Evolutionary conservation across 2,329 filamentous ascomycete species (phyloP), one percentile per base, ranked within the genome.

Genomic region (Talaromyces islandicus): DNA sequence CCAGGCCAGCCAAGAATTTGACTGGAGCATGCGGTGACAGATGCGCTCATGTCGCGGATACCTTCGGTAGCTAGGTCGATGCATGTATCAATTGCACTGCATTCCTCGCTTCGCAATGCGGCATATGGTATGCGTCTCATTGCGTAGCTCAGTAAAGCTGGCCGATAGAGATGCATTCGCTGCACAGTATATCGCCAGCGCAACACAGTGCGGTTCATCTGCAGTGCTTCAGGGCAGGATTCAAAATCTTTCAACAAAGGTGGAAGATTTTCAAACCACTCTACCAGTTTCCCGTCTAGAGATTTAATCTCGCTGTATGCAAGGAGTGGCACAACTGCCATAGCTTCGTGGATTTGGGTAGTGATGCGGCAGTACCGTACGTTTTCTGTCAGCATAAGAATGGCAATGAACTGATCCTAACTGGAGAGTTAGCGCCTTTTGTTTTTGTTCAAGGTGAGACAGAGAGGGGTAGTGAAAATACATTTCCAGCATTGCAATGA

Each of bases 151-250:
- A 92, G 80, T 1, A 93, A 79, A 0, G 88, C 85, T 0, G 89
- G 89, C 2, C 90, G 82, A 71, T 92, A 87, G 24, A 92, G 83
- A 1, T 92, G 81, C 74, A 92, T 88, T 53, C 89, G 86, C 53
- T 91, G 81, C 66, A 91, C 91, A 69, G 90, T 86, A 70, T 90
- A 92, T 14, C 89, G 83, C 90, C 89, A 92, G 71, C 90, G 89
- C 87, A 92, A 91, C 66, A 92, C 83, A 64, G 85, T 85, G 56
- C 89, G 83, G 0, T 87, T 85, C 54, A 88, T 87, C 64, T 85
- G 85, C 19, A 92, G 81, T 2, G 87, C 85, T 65, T 90, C 87
- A 0, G 88, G 85, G 68, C 87, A 90, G 10, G 87, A 84, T 59
- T 91, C 86, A 11, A 78, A 83, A 21, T 85, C 83, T 64, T 84